A percentile compares a stretch with the other conserved stretches of the same genome.
Evolutionary conservation across 1,139 yeast genomes (phyloP).

Genomic region (Lodderomyces orthopsilosis): DNA sequence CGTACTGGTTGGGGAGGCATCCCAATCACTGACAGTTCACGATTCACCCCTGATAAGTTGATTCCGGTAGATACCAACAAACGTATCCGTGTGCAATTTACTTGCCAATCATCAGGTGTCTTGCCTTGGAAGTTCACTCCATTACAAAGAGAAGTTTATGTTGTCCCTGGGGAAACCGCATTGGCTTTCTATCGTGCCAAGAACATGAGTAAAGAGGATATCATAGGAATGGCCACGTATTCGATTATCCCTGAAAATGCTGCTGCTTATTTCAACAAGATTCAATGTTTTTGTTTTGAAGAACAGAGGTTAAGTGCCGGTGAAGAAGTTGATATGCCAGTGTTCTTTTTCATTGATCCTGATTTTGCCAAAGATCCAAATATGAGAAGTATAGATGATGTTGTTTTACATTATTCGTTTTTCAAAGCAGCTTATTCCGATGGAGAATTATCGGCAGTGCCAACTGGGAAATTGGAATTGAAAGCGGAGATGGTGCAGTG

Average conservation of each 20-base stretch:
- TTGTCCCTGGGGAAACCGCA: constrained; percentile 97
- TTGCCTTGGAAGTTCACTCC: constrained; percentile 97
- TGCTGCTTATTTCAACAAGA: constrained; percentile 93
- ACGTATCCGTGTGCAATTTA: constrained; percentile 77
- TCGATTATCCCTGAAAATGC: constrained; percentile 96
- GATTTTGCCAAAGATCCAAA: constrained; percentile 94
- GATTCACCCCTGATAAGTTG: constrained; percentile 83
- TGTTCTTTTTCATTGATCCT: constrained; percentile 96
- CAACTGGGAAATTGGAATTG: constrained; percentile 25
- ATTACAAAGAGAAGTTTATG: constrained; percentile 88
- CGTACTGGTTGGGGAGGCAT: constrained; percentile 96
- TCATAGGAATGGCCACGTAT: constrained; percentile 97
- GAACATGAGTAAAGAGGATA: constrained; percentile 80
- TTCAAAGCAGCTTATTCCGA: constrained; percentile 63
- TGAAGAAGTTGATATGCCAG: constrained; percentile 99
- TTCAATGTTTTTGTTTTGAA: constrained; percentile 97
- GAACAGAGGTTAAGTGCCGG: constrained; percentile 93
- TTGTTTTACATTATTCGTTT: constrained; percentile 89
- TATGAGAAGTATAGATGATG: constrained; percentile 87
- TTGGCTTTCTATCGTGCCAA: constrained; percentile 93
- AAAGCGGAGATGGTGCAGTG: constrained; percentile 14
- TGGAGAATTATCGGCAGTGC: constrained; percentile 45
- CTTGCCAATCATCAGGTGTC: constrained; percentile 87
- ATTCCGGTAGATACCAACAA: constrained; percentile 85
- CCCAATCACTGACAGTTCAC: constrained; percentile 80